Base-by-base conservation (phyloP, 331 rosid species). In the Spiraea crenata region DNA sequence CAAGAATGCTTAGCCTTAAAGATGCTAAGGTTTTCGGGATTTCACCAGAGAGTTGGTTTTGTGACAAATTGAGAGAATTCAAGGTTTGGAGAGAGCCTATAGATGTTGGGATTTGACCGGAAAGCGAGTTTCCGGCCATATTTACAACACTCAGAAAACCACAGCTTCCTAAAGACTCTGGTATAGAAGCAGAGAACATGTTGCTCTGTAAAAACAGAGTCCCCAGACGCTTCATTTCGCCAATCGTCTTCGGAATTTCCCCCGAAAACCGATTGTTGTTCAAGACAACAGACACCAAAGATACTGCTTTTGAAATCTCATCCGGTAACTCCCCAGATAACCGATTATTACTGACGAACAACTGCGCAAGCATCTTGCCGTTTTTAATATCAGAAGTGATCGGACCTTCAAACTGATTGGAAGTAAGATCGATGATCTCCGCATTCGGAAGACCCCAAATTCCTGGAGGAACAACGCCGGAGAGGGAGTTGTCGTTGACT, bases 361-460 rank as follows among this genome's bases (percentile, higher is more conserved):
- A 74, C 62, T 73, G 77, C 1, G 70, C 81, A 0, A 95, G 84
- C 16, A 67, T 42, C 76, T 80, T 86, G 2, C 93, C 96, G 4
- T 77, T 79, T 16, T 80, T 65, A 4, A 95, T 86, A 25, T 87
- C 87, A 2, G 85, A 60, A 14, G 87, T 45, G 4, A 95, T 63
- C 20, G 86, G 65, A 38, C 99, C 99, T 80, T 74, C 79, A 14
- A 95, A 61, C 3, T 76, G 73, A 70, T 95, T 95, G 19, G 60
- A 39, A 11, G 72, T 85, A 10, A 95, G 65, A 60, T 95, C 98
- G 54, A 95, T 83, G 25, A 91, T 78, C 14, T 71, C 63, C n/a
- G 55, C 65, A 1, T 78, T 81, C 1, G 97, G 97, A 6, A 93
- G 48, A 5, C 97, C 97, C 99, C 97, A 93, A 6, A 95, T 80